Evolutionary conservation across 2,329 filamentous ascomycete species (phyloP), one percentile per base, ranked within the genome.

Genomic region (Pseudocercospora pini-densiflorae): DNA sequence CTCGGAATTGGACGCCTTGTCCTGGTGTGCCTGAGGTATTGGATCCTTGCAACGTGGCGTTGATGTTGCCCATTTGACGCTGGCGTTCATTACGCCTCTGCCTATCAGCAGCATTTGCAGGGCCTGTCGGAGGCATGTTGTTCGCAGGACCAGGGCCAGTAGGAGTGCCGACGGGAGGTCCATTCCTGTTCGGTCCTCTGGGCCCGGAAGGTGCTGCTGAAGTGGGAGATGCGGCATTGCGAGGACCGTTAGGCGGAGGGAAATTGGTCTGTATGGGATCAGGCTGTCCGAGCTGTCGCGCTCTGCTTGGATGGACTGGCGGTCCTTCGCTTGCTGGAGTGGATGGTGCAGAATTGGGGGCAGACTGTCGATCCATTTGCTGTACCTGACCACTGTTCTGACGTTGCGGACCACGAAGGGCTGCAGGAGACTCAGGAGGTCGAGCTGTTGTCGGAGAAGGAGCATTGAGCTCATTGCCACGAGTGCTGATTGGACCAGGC

Each of bases 231-330:
- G 68, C 64, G 31, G 66, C 65, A 36, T 67, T 60, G 19, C 71
- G 72, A 14, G 72, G 67, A 7, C 70, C 71, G 57, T 66, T 73
- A 1, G 67, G 67, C 14, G 70, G 61, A 59, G 60, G 55, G 45
- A 69, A 59, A 29, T 59, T 72, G 29, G 75, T 75, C 63, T 75
- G 72, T 10, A 76, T 67, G 5, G 72, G 74, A 19, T 70, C 62
- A 51, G 73, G 74, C 64, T 65, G 63, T 40, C 70, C 66, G 43
- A 68, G 68, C 12, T 74, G 62, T 16, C 70, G 62, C 2, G 68
- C 70, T 51, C 76, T 72, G 51, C 74, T 77, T 6, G 76, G 76
- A 65, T 78, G 76, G 4, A 77, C 70, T 2, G 71, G 29, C 21
- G 70, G 67, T 3, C 69, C 73, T 40, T 76, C 73, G 27, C 61